Base-by-base conservation (phyloP, 2,329 filamentous ascomycete genomes). In the Plectosphaerella cucumerina region DNA sequence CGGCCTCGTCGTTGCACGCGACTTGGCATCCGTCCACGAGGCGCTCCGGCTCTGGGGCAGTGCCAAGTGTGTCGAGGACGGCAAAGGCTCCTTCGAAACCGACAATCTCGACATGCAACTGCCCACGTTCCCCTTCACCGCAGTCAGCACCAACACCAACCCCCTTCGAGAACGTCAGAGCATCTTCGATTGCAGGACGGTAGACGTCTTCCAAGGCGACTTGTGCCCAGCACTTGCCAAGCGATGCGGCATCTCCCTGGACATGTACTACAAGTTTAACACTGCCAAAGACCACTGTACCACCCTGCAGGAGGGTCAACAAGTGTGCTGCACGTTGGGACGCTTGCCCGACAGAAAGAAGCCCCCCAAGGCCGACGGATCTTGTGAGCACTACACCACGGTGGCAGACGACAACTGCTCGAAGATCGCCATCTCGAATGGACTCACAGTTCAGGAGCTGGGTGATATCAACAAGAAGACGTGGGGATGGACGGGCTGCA, bases 401-500 rank as follows among this genome's bases (percentile, higher is more conserved):
- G 6, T 22, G 20, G 14, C 41, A 3, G 48, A 31, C 0, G 70
- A 74, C 31, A 56, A 52, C 1, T 75, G 72, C 55, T 55, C 53
- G 23, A 47, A 2, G 5, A 60, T 75, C 0, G 63, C 63, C 0
- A 56, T 55, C 2, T 46, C 51, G 18, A 49, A 58, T 47, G 50
- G 53, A 8, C 45, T 65, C 14, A 62, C 50, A 1, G 37, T 49
- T 10, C 35, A 48, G 4, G 42, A 54, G 9, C 34, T 52, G 14
- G 63, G 70, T 20, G 37, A 53, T 23, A 60, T 60, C 12, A 73
- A 72, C 58, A 67, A 63, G 11, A 59, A 67, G 47, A 71, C 68
- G 0, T 72, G 69, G 67, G 69, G 65, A 1, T 73, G 68, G 61
- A 59, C 53, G 6, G 68, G 67, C 14, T 72, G 69, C 39, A 50